These are phyloP conservation scores for Heterobasidion irregulare DNA, from an alignment of 1,284 basidiomycete genomes.

Conservation along the genomic window DNA sequence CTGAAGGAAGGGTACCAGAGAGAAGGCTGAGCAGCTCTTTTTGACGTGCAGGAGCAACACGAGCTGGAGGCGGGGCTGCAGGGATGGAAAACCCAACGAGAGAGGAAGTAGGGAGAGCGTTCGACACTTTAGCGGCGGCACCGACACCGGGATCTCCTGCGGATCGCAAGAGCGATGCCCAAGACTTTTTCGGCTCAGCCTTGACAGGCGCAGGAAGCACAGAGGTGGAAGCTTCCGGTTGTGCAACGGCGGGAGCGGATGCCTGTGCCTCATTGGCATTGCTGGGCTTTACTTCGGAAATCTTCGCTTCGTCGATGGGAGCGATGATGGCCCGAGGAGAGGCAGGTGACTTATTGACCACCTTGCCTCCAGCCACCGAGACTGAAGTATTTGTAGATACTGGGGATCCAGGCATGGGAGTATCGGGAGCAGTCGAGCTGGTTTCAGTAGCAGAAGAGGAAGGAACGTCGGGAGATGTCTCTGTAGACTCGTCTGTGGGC, in stretches of 20 bases:
- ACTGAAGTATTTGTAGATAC: conserved; percentile 53
- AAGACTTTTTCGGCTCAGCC: conserved; percentile 51
- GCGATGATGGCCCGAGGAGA: conserved; percentile 10
- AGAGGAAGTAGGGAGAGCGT: conserved; percentile 50
- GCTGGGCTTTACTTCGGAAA: conserved; percentile 6
- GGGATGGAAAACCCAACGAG: conserved; percentile 65
- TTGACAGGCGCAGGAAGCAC: conserved; percentile 16
- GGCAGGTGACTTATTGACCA: conserved; percentile 10
- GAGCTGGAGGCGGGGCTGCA: conserved; percentile 23
- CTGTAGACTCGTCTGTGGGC: not conserved
- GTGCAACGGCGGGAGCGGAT: conserved; percentile 8
- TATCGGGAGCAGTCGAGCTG: conserved; percentile 31
- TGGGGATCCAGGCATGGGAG: conserved; percentile 47
- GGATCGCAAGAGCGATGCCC: conserved; percentile 65
- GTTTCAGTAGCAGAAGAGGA: conserved; percentile 28
- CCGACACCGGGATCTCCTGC: conserved; percentile 22
- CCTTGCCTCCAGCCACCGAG: conserved; percentile 24
- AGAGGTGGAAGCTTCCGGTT: conserved; percentile 11
- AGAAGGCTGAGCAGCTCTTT: conserved; percentile 52
- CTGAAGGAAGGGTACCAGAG: conserved; percentile 25
- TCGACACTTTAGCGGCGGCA: conserved; percentile 26
- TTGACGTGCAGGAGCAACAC: conserved; percentile 38
- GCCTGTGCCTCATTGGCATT: conserved; percentile 11
- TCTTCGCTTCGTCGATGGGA: conserved; percentile 2
- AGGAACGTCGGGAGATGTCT: conserved; percentile 7